A percentile compares a stretch with the other conserved stretches of the same genome.
Evolutionary conservation across 345 rosid species (phyloP).

Genomic region (Moricandia arvensis): DNA sequence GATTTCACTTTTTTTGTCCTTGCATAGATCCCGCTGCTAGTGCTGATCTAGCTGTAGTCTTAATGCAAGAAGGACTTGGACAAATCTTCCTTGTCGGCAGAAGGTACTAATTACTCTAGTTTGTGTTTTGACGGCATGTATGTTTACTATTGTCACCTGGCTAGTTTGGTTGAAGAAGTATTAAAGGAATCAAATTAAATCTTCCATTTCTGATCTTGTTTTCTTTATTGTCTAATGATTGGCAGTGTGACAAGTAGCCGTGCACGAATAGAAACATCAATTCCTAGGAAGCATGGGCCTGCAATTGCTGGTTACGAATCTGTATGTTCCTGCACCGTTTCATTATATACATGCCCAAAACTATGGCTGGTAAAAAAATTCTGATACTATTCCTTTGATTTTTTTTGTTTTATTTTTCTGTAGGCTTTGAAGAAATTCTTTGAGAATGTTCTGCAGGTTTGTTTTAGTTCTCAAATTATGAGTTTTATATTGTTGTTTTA

Average conservation of each 20-base stretch:
- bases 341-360: neutral
- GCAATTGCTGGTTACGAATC: conserved; percentile 96
- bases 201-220: neutral
- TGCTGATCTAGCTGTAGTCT: conserved; percentile 86
- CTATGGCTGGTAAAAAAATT: neutral
- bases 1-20: neutral
- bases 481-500: neutral
- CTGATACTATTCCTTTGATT: neutral
- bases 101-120: conserved; percentile 52
- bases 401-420: neutral
- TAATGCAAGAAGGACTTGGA: conserved; percentile 98
- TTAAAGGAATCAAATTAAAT: neutral
- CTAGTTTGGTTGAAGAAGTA: neutral
- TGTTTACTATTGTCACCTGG: neutral
- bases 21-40: conserved; percentile 85
- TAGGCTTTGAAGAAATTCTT: conserved; percentile 92
- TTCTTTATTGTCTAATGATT: conserved; percentile 10
- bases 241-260: conserved; percentile 82
- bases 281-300: conserved; percentile 99
- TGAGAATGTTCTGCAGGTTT: conserved; percentile 84
- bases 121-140: neutral
- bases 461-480: conserved; percentile 5
- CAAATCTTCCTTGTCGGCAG: conserved; percentile 76
- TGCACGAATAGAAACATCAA: conserved; percentile 82
- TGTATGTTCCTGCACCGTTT: conserved; percentile 32